Evolutionary conservation across 345 rosid species (phyloP).

Genomic region (Arabidopsis thaliana): DNA sequence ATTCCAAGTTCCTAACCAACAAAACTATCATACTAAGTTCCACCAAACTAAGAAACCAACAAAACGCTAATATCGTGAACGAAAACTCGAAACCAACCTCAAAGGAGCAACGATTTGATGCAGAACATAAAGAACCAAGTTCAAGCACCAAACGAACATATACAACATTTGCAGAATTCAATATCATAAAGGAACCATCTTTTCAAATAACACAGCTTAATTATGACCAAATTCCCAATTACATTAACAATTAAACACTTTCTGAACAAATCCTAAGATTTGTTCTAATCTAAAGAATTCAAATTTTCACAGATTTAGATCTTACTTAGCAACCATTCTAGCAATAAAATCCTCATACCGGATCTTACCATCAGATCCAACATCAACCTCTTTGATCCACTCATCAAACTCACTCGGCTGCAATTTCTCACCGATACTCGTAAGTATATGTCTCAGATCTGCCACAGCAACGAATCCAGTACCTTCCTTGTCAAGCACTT

Average conservation of each 20-base stretch:
- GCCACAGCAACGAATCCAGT: slow-evolving; percentile 83
- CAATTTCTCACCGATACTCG: slow-evolving; percentile 87
- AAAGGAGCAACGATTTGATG: not conserved
- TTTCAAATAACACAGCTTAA: not conserved
- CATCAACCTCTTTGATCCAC: slow-evolving; percentile 94
- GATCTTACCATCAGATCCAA: slow-evolving; percentile 81
- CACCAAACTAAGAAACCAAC: not conserved
- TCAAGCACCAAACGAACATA: not conserved
- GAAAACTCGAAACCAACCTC: not conserved
- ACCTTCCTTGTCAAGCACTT: slow-evolving; percentile 80
- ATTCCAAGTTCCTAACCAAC: not conserved
- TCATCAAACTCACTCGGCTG: slow-evolving; percentile 87
- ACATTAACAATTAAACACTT: not conserved
- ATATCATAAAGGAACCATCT: not conserved
- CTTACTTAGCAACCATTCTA: slow-evolving; percentile 90
- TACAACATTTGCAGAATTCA: not conserved
- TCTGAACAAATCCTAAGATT: slow-evolving; percentile 11
- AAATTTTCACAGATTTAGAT: not conserved
- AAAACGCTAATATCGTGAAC: not conserved
- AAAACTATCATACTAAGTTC: not conserved
- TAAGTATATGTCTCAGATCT: slow-evolving; percentile 88
- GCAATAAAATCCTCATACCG: slow-evolving; percentile 89
- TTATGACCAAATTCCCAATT: not conserved
- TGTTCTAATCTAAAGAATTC: not conserved
- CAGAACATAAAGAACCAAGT: not conserved